A percentile compares a stretch with the other conserved stretches of the same genome.
These are phyloP conservation scores for Hypoxylon sp. DNA, from an alignment of 2,329 filamentous ascomycete species.

Conservation along the genomic window DNA sequence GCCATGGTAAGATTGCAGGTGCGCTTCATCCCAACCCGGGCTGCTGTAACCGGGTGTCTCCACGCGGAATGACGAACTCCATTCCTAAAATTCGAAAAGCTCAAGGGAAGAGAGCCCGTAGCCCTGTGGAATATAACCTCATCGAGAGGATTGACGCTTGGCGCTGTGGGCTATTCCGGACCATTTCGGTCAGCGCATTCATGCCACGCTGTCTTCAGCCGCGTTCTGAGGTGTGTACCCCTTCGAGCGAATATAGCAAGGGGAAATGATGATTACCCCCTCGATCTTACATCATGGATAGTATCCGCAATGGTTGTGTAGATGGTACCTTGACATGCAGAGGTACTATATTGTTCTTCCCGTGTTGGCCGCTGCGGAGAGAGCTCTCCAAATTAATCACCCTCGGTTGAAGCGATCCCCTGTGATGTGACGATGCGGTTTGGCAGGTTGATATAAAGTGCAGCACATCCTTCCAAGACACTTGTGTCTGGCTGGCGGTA, in stretches of 20 bases:
- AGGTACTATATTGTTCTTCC: slow-evolving; percentile 24
- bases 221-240: slow-evolving; percentile 18
- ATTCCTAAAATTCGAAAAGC: slow-evolving; percentile 31
- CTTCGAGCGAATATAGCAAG: slow-evolving; percentile 25
- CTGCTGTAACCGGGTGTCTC: slow-evolving; percentile 9
- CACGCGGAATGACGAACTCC: slow-evolving; percentile 36
- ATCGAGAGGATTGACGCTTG: slow-evolving; percentile 10
- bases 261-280: slow-evolving; percentile 11
- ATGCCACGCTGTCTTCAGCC: slow-evolving; percentile 36
- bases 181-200: slow-evolving; percentile 15
- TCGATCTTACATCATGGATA: slow-evolving; percentile 28
- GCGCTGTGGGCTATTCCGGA: slow-evolving; percentile 14
- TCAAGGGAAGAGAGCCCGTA: slow-evolving; percentile 1
- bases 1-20: slow-evolving; percentile 22
- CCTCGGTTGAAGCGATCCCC: slow-evolving; percentile 29
- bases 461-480: slow-evolving; percentile 6
- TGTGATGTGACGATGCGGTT: slow-evolving; percentile 20
- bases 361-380: slow-evolving; percentile 31
- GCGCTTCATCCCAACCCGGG: slow-evolving; percentile 22
- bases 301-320: slow-evolving; percentile 20
- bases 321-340: slow-evolving; percentile 19
- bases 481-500: slow-evolving; percentile 3
- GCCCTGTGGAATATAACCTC: slow-evolving; percentile 4
- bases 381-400: slow-evolving; percentile 37
- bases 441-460: slow-evolving; percentile 31